Evolutionary conservation across 179 eudicot genomes (phyloP).

Genomic region (Heliamphora pulchella): DNA sequence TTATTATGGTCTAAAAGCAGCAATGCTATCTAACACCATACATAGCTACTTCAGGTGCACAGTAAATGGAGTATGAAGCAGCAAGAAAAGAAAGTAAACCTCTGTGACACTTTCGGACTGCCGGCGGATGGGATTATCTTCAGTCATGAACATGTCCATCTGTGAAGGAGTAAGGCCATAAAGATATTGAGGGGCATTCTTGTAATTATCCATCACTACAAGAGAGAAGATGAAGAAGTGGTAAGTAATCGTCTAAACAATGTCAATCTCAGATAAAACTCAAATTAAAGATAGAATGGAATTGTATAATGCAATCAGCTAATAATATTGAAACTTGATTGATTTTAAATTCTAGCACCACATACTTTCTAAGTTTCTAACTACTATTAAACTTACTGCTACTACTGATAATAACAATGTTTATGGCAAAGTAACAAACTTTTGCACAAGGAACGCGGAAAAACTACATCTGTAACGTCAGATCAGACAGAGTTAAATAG

Average conservation of each 20-base stretch:
- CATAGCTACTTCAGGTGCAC: background rate
- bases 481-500: background rate
- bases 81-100: slow-evolving; percentile 31
- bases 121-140: slow-evolving; percentile 59
- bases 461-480: background rate
- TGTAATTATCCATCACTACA: slow-evolving; percentile 70
- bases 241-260: background rate
- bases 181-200: slow-evolving; percentile 60
- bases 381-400: no score
- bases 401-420: background rate
- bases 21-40: no score
- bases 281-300: background rate
- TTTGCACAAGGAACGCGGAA: background rate
- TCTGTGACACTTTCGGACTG: slow-evolving; percentile 68
- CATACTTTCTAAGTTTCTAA: background rate
- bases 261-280: background rate
- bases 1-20: background rate
- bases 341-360: background rate
- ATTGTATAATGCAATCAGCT: background rate
- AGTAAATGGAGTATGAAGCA: background rate
- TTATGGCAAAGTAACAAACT: background rate
- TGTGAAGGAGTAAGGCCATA: slow-evolving; percentile 76
- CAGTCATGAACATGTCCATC: slow-evolving; percentile 86
- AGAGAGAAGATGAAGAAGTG: slow-evolving; percentile 9
- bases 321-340: background rate